Base-by-base conservation (phyloP, 2,329 filamentous ascomycete species). In the Claviceps pazoutovae region DNA sequence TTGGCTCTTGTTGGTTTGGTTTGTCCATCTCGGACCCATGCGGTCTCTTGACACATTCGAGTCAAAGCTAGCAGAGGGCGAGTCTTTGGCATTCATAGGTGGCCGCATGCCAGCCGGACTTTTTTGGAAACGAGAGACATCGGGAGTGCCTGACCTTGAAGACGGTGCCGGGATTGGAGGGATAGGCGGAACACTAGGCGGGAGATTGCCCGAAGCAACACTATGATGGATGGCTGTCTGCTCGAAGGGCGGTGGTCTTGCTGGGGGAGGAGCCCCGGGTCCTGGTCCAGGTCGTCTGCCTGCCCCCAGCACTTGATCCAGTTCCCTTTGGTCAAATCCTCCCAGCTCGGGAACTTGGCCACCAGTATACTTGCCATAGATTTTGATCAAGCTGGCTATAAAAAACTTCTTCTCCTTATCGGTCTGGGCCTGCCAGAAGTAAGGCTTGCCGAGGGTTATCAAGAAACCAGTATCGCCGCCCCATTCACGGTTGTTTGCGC, bases 391-490 rank as follows among this genome's bases (percentile, higher is more conserved):
- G 67, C 90, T 96, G 37, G 87, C 89, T 61, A 98, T 93, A 68
- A 98, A 98, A 70, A 97, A 97, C 64, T 95, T 91, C 74, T 96
- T 97, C 70, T 98, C 93, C 71, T 96, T 96, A 50, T 87, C 79
- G 1, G 88, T 93, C 57, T 88, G 83, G 37, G 93, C 89, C 67
- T 95, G 82, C 93, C 93, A 98, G 67, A 93, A 98, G 69, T 98
- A 98, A 0, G 89, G 86, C 67, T 98, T 98, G 26, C 86, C 84
- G 30, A 98, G 79, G 1, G 84, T 93, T 49, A 97, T 88, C 26
- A 85, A 74, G 63, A 98, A 97, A 16, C 93, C 93, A 45, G 82
- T 80, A 53, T 84, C 83, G 50, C 85, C 83, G 21, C 88, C 91
- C 86, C 87, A 95, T 63, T 84, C 68, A 76, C 84, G 67, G 74